Evolutionary conservation across 164 flowering plant genomes (phyloP).

Genomic region (Magnolia officinalis): DNA sequence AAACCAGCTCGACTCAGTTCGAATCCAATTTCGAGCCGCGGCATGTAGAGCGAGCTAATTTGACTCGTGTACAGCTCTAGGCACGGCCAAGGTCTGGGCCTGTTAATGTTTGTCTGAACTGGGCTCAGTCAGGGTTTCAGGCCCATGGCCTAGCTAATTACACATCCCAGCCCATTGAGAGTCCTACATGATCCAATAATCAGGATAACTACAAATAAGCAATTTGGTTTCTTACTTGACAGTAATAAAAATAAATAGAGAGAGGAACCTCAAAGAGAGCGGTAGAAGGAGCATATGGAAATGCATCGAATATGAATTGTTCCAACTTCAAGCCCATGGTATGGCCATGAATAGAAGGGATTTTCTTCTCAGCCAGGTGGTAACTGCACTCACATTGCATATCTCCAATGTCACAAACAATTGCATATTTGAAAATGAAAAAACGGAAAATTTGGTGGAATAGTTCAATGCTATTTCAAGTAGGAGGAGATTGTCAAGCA

Average conservation of each 20-base stretch:
- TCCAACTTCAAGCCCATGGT: slow-evolving; percentile 79
- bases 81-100: neutral
- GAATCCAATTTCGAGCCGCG: no score
- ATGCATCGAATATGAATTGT: slow-evolving; percentile 93
- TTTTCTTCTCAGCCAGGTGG: slow-evolving; percentile 95
- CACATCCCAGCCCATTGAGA: neutral
- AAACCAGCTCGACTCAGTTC: no score
- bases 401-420: neutral
- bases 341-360: slow-evolving; percentile 74
- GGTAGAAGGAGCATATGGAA: slow-evolving; percentile 83
- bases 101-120: neutral
- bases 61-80: no score
- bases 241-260: neutral
- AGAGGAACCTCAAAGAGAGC: slow-evolving; percentile 82
- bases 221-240: neutral
- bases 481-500: neutral
- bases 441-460: neutral
- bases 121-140: neutral
- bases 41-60: no score
- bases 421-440: neutral
- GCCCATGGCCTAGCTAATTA: neutral
- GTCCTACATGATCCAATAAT: neutral
- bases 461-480: neutral
- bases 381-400: slow-evolving; percentile 46
- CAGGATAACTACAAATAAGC: neutral